phyloP scores from a whole-genome alignment of 106 monocot species.

The Posidonia australis region DNA sequence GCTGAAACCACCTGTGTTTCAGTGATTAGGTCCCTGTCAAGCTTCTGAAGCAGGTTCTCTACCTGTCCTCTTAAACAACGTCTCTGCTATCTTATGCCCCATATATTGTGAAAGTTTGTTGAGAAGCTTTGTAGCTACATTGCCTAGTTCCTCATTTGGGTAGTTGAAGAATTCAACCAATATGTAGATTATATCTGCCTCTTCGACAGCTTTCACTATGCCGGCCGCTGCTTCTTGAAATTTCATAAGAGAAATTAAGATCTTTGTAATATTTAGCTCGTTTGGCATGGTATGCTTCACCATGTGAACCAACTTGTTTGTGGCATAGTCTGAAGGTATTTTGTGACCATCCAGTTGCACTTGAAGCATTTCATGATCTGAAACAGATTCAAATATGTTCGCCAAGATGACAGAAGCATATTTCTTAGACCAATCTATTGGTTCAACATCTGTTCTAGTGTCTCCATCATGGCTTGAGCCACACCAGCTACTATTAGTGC shows the following conservation, averaged over 20 bases:
- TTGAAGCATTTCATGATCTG: slow-evolving; percentile 25
- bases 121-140: slow-evolving; percentile 33
- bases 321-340: slow-evolving; percentile 34
- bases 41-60: slow-evolving; percentile 24
- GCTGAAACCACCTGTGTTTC: slow-evolving; percentile 30
- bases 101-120: slow-evolving; percentile 29
- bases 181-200: slow-evolving; percentile 14
- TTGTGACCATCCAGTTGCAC: slow-evolving; percentile 34
- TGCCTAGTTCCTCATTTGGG: slow-evolving; percentile 24
- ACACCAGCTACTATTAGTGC: slow-evolving; percentile 33
- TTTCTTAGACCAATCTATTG: slow-evolving; percentile 16
- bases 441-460: slow-evolving; percentile 5
- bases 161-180: slow-evolving; percentile 36
- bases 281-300: slow-evolving; percentile 22
- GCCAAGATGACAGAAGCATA: slow-evolving; percentile 29
- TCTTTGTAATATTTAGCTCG: slow-evolving; percentile 27
- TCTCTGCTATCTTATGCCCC: slow-evolving; percentile 45
- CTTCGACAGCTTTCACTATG: slow-evolving; percentile 32
- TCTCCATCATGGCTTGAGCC: slow-evolving; percentile 24
- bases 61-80: slow-evolving; percentile 42
- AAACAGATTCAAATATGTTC: slow-evolving; percentile 38
- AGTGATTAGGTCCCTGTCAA: slow-evolving; percentile 14
- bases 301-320: slow-evolving; percentile 36
- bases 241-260: slow-evolving; percentile 28
- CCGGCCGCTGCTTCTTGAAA: slow-evolving; percentile 14